Base-by-base conservation (phyloP, 805 yeast genomes). In the Wickerhamomyces chaumierensis region DNA sequence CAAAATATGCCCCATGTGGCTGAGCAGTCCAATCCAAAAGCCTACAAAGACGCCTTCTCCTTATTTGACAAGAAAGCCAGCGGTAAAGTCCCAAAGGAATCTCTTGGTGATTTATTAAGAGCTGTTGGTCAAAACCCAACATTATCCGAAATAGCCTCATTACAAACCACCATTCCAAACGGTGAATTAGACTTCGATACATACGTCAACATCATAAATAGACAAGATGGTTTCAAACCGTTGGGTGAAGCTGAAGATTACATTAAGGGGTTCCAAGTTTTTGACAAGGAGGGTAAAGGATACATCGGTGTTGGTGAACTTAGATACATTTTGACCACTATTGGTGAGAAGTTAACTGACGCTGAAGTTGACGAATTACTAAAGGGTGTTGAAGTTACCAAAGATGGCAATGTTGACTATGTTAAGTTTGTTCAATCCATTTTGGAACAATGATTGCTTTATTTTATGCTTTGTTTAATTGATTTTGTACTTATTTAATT, bases 41-140 rank as follows among this genome's bases (percentile, higher is more conserved):
- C 66, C 21, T 63, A 63, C 67, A 86, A 85, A 65, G 96, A 92
- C 71, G 95, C 96, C 18, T 92, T 92, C 62, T 92, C 97, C 12
- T 76, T 92, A 35, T 92, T 90, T 57, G 98, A 92, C 66, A 88
- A 87, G 64, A 85, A 88, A 57, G 97, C 96, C 21, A 84, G 90
- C 31, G 98, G 97, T 15, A 73, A 78, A 59, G 92, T 92, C 40
- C 77, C 96, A 14, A 69, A 73, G 43, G 83, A 81, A 45, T 78
- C 83, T 43, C 71, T 92, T 37, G 98, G 97, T 28, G 98, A 92
- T 56, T 73, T 92, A 50, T 73, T 92, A 43, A 76, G 99, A 58
- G 96, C 98, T 2, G 88, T 92, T 43, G 99, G 98, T 31, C 97
- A 90, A 68, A 92, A 92, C 67, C 99, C 99, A 46, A 88, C 98